Evolutionary conservation across 1,139 yeast species (phyloP).

Genomic region (Pichia terricola): DNA sequence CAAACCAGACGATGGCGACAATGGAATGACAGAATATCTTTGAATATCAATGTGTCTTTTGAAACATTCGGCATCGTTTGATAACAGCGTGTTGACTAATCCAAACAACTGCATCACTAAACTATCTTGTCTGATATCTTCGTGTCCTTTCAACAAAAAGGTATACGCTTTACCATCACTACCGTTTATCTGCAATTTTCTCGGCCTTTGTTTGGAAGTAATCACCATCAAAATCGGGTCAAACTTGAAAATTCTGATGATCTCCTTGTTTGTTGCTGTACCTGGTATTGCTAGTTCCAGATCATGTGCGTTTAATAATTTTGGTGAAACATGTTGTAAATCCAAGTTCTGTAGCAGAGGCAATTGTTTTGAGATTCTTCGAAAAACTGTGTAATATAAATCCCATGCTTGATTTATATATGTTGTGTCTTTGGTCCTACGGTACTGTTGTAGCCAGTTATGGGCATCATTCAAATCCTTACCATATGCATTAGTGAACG

Average conservation of each 20-base stretch:
- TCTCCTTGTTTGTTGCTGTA: constrained; percentile 75
- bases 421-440: constrained; percentile 75
- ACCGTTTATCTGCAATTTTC: constrained; percentile 70
- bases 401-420: constrained; percentile 98
- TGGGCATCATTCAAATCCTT: constrained; percentile 88
- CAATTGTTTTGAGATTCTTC: constrained; percentile 79
- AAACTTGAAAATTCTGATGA: constrained; percentile 61
- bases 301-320: constrained; percentile 66
- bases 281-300: constrained; percentile 92
- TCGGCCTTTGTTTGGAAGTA: constrained; percentile 92
- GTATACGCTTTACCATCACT: constrained; percentile 88
- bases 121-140: constrained; percentile 95
- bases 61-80: constrained; percentile 91
- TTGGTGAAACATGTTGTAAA: constrained; percentile 88
- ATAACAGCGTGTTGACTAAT: constrained; percentile 78
- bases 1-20: constrained; percentile 94
- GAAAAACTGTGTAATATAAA: constrained; percentile 84
- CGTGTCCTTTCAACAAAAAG: constrained; percentile 85
- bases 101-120: constrained; percentile 97
- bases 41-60: constrained; percentile 92
- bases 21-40: constrained; percentile 84
- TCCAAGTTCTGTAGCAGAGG: constrained; percentile 84
- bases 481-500: constrained; percentile 90
- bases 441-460: constrained; percentile 84
- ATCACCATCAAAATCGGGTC: constrained; percentile 85